Evolutionary conservation across 176 grass and related monocot species (phyloP).

Genomic region (Eragrostis nindensis): DNA sequence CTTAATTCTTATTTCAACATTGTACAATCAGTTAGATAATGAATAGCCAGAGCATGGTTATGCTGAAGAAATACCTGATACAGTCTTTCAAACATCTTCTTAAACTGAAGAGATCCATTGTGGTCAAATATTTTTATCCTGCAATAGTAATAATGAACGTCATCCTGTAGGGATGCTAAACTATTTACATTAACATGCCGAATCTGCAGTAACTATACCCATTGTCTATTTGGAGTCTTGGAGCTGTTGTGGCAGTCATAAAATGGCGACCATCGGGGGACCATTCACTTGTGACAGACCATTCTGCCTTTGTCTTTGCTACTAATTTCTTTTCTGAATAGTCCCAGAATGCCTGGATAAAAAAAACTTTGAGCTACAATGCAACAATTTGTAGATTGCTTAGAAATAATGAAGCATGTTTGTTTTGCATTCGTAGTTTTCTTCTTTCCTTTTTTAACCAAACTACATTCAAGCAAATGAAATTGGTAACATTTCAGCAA

Average conservation of each 20-base stretch:
- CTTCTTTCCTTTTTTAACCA: background rate
- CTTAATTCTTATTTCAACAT: background rate
- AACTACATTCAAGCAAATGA: background rate
- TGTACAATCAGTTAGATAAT: constrained; percentile 14
- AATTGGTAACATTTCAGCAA: constrained; percentile 14
- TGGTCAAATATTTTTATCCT: constrained; percentile 95
- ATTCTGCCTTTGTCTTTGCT: constrained; percentile 90
- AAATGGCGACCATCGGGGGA: constrained; percentile 87
- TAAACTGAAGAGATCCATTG: constrained; percentile 80
- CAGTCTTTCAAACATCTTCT: constrained; percentile 89
- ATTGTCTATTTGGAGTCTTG: constrained; percentile 94
- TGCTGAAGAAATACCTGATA: constrained; percentile 64
- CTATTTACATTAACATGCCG: constrained; percentile 19
- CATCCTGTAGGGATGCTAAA: constrained; percentile 26
- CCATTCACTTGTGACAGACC: constrained; percentile 95
- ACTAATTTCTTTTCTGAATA: constrained; percentile 84
- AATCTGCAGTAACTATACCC: constrained; percentile 58
- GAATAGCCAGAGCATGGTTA: background rate
- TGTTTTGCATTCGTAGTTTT: constrained; percentile 20
- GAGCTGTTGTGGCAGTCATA: constrained; percentile 96
- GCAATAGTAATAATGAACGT: constrained; percentile 30
- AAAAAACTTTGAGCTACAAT: constrained; percentile 37
- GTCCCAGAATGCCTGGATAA: constrained; percentile 84
- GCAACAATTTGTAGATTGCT: constrained; percentile 19
- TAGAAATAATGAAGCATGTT: constrained; percentile 1